Conservation (phyloP, 495 filamentous ascomycete genomes). For the Penicillium silybi region DNA sequence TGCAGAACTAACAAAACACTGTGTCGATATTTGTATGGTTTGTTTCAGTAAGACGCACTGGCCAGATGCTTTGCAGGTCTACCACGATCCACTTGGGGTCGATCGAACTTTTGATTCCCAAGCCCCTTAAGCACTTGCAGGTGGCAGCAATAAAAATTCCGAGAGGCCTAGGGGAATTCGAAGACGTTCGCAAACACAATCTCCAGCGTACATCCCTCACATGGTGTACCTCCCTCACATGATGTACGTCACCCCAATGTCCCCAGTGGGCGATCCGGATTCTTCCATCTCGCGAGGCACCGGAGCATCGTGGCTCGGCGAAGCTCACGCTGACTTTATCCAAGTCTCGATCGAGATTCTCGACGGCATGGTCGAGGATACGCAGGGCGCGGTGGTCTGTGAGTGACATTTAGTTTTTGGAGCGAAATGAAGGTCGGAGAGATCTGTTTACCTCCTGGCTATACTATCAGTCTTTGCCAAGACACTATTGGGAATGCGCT, state of each 20-base stretch:
- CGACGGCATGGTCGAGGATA: slow-evolving; percentile 64
- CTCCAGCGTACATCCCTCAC: background rate
- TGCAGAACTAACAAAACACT: no score
- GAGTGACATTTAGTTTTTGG: slow-evolving; percentile 47
- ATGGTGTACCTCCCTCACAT: background rate
- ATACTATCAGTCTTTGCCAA: background rate
- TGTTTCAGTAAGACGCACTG: slow-evolving; percentile 13
- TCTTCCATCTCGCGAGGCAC: background rate
- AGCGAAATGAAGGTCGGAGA: no score
- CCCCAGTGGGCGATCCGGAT: background rate
- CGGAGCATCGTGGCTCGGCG: background rate
- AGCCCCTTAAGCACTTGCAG: background rate
- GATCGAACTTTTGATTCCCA: background rate
- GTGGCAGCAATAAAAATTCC: background rate
- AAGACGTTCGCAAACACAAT: background rate
- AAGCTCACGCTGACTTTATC: background rate
- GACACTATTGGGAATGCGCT: no score
- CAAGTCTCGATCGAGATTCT: slow-evolving; percentile 12
- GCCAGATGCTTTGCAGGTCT: background rate
- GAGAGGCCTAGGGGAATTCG: background rate
- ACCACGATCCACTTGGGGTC: background rate
- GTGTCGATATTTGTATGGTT: no score
- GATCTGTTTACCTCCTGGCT: no score
- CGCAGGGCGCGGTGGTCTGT: slow-evolving; percentile 62
- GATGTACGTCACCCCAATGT: background rate